These are phyloP conservation scores for Penicillium frequentans DNA, from an alignment of 2,329 filamentous ascomycete genomes.

Conservation along the genomic window DNA sequence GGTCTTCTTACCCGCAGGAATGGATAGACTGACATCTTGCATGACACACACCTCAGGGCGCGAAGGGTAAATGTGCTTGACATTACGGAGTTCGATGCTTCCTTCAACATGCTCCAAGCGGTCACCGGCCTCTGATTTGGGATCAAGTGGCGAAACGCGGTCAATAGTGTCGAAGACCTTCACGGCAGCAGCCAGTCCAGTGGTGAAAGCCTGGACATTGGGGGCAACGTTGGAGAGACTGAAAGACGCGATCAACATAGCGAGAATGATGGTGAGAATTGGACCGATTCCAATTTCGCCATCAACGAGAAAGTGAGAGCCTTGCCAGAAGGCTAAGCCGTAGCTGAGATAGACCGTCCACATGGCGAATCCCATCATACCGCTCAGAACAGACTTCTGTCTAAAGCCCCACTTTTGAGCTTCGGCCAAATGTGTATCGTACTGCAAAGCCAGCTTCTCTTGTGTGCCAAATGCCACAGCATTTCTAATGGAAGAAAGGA, in stretches of 20 bases:
- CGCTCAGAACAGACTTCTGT: constrained; percentile 36
- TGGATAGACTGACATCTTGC: neutral
- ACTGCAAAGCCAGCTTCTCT: neutral
- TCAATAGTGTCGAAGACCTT: neutral
- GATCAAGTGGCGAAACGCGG: neutral
- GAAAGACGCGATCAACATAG: neutral
- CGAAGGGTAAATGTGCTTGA: constrained; percentile 3
- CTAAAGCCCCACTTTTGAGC: constrained; percentile 1
- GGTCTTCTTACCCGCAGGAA: constrained; percentile 2
- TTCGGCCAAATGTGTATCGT: constrained; percentile 48
- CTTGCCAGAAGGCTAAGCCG: constrained; percentile 67
- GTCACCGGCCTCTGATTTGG: neutral
- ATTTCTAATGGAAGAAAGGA: constrained; percentile 48
- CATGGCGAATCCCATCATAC: constrained; percentile 56
- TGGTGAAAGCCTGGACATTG: neutral
- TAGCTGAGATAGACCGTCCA: constrained; percentile 58
- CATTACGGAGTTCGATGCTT: neutral
- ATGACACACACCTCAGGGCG: neutral
- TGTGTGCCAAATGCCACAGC: neutral
- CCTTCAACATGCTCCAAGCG: neutral
- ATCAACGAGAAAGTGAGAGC: constrained; percentile 43
- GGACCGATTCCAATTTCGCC: neutral
- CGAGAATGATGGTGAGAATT: constrained; percentile 1
- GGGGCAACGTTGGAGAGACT: neutral
- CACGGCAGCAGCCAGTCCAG: neutral